A percentile compares a stretch with the other conserved stretches of the same genome.
These are phyloP conservation scores for Amauroascus verrucosus DNA, from an alignment of 2,329 filamentous ascomycete species.

Conservation along the genomic window DNA sequence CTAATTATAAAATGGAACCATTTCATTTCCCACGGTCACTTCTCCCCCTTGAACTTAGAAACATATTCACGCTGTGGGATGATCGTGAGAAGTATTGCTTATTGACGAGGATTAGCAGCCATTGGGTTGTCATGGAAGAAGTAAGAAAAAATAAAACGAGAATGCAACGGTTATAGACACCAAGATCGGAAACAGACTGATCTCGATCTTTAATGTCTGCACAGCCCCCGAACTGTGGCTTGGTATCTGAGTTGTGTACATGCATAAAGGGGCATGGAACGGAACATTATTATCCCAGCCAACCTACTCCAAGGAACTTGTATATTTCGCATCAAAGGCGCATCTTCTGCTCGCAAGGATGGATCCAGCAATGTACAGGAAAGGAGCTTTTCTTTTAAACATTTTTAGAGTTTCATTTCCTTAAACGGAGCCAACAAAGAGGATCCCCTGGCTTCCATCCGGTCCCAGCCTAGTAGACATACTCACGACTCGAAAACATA, in stretches of 20 bases:
- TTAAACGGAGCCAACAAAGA: background rate
- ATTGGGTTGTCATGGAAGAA: too few species aligned
- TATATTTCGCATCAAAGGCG: too few species aligned
- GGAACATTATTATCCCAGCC: too few species aligned
- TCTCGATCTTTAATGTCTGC: too few species aligned
- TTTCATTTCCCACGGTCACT: background rate
- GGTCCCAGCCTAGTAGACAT: background rate
- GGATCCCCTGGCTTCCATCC: background rate
- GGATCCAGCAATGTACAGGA: too few species aligned
- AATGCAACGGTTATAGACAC: too few species aligned
- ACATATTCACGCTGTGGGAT: too few species aligned
- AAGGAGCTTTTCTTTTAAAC: background rate
- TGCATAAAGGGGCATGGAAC: background rate
- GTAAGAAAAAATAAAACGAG: too few species aligned
- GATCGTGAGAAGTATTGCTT: too few species aligned
- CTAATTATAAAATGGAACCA: background rate
- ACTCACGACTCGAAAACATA: background rate
- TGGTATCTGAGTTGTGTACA: background rate
- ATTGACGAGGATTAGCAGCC: too few species aligned
- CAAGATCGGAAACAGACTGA: background rate
- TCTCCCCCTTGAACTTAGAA: background rate
- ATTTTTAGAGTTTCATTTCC: background rate
- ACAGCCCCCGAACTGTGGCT: slow-evolving; percentile 2
- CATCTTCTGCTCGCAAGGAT: too few species aligned
- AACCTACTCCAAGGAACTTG: too few species aligned